Conservation (phyloP, 202 grass and related monocot species). For the Panicum hallii region DNA sequence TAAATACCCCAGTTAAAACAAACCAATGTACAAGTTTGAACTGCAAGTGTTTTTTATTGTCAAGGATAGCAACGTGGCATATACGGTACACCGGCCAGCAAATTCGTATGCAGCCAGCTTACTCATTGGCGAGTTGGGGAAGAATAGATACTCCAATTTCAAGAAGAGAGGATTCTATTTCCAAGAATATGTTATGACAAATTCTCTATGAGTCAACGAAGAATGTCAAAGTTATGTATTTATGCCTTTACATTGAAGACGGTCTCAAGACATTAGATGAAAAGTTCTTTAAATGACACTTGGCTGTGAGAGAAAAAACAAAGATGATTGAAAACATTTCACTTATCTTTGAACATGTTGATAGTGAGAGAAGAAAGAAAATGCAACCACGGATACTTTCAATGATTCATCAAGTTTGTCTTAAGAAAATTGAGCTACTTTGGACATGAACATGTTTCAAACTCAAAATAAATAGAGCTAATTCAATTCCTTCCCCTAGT, state of each 20-base stretch:
- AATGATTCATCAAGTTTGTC: too few species aligned
- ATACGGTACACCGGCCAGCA: not conserved
- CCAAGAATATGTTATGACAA: constrained; percentile 8
- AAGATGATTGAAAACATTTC: not conserved
- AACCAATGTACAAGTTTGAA: not conserved
- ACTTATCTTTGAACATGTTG: not conserved
- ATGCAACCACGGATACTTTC: not conserved
- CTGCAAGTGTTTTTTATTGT: not conserved
- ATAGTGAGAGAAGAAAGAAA: not conserved
- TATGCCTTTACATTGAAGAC: not conserved
- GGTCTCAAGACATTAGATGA: not conserved
- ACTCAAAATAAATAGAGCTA: not conserved
- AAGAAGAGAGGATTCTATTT: constrained; percentile 20
- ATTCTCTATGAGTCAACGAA: not conserved
- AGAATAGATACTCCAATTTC: constrained; percentile 36
- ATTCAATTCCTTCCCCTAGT: not conserved
- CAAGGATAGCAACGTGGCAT: not conserved
- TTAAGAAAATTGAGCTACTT: not conserved
- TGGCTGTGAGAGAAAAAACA: not conserved
- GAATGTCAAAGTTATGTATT: constrained; percentile 18
- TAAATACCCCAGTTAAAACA: not conserved
- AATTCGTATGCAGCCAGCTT: not conserved
- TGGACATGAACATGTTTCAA: not conserved
- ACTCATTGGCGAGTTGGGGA: constrained; percentile 6
- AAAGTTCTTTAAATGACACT: not conserved